Conservation (phyloP, 306 rosid species). For the Erythrophleum fordii region DNA sequence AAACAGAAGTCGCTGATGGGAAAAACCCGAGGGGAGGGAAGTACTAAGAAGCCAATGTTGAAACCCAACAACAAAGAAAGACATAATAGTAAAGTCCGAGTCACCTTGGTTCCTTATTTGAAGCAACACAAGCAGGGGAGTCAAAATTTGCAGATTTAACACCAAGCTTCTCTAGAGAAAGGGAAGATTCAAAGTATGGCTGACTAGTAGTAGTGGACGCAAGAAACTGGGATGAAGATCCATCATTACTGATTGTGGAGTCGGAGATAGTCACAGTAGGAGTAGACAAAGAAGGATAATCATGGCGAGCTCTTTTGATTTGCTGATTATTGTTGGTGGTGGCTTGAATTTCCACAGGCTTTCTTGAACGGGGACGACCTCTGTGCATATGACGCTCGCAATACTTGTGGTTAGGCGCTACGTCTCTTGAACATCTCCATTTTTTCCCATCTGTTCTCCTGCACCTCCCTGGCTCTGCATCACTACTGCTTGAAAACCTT, state of each 20-base stretch:
- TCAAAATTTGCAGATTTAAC: constrained; percentile 44
- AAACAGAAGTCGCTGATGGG: neutral
- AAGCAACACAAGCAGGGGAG: constrained; percentile 40
- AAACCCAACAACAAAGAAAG: neutral
- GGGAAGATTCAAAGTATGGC: constrained; percentile 46
- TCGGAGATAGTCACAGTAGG: constrained; percentile 36
- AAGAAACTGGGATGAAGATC: constrained; percentile 52
- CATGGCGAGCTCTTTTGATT: constrained; percentile 57
- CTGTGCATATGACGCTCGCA: constrained; percentile 91
- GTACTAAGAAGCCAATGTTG: neutral
- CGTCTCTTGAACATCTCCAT: constrained; percentile 90
- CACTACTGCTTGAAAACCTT: constrained; percentile 55
- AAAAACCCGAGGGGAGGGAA: neutral
- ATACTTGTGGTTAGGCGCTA: constrained; percentile 77
- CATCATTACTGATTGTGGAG: constrained; percentile 39
- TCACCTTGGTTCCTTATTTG: constrained; percentile 59
- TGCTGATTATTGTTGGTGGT: constrained; percentile 8
- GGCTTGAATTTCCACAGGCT: constrained; percentile 86
- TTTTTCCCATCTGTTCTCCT: constrained; percentile 87
- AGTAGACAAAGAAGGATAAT: constrained; percentile 40
- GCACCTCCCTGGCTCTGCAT: constrained; percentile 82
- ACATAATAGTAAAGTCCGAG: constrained; percentile 21
- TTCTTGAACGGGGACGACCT: constrained; percentile 99
- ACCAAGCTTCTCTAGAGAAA: constrained; percentile 40
- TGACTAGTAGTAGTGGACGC: constrained; percentile 39